Evolutionary conservation across 441 rosid species (phyloP).

Genomic region (Breynia disticha): DNA sequence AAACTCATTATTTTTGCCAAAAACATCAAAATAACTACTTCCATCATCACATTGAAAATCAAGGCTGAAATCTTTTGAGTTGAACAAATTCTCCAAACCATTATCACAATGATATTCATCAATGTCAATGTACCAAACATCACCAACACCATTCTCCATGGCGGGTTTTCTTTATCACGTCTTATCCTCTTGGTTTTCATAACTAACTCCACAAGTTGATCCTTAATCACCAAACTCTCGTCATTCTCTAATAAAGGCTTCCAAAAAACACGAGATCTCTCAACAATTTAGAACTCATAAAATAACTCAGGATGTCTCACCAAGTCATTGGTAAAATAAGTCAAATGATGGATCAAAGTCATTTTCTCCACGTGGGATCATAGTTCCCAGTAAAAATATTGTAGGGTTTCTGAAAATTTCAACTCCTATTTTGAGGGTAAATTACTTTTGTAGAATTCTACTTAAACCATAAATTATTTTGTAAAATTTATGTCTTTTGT

Average conservation of each 20-base stretch:
- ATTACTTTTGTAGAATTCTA: too few relatives aligned
- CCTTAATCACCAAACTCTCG: conserved; percentile 35
- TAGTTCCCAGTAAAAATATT: too few relatives aligned
- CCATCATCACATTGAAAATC: conserved; percentile 34
- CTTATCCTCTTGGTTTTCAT: conserved; percentile 58
- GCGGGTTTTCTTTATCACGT: conserved; percentile 38
- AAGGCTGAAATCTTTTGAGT: conserved; percentile 36
- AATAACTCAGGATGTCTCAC: conserved; percentile 78
- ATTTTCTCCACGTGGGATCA: conserved; percentile 63
- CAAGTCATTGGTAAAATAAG: conserved; percentile 81
- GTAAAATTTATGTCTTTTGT: too few relatives aligned
- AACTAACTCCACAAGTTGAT: conserved; percentile 48
- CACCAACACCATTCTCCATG: conserved; percentile 9
- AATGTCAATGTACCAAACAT: conserved; percentile 10
- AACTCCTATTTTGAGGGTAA: too few relatives aligned
- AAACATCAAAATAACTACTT: conserved; percentile 11
- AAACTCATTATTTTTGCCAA: conserved; percentile 26
- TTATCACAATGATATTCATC: conserved; percentile 30
- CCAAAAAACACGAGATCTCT: conserved; percentile 71
- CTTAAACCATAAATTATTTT: too few relatives aligned
- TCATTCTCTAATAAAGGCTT: conserved; percentile 58
- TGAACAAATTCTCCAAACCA: conserved; percentile 66
- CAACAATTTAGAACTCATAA: conserved; percentile 68
- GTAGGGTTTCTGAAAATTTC: too few relatives aligned
- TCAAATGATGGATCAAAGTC: conserved; percentile 72